Conservation (phyloP, 306 rosid species). For the Prunus fruticosa region DNA sequence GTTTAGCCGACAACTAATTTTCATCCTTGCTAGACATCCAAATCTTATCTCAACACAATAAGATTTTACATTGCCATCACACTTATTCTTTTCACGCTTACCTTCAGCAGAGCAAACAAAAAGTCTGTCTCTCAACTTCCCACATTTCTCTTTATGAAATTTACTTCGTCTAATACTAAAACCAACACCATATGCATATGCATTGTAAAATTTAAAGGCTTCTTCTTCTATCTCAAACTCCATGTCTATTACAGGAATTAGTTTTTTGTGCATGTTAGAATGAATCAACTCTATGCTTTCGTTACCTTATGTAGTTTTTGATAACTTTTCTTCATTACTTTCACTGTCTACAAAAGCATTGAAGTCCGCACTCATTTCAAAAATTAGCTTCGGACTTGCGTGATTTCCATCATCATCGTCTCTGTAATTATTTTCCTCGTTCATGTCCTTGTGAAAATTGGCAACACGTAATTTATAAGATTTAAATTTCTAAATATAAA, state of each 20-base stretch:
- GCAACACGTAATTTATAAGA: too few relatives aligned
- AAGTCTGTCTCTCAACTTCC: neutral
- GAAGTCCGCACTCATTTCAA: too few relatives aligned
- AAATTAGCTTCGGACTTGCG: too few relatives aligned
- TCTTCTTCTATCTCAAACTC: neutral
- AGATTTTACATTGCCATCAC: neutral
- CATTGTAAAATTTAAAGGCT: neutral
- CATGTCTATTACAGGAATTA: neutral
- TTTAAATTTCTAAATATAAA: too few relatives aligned
- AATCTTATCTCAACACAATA: slow-evolving; percentile 1
- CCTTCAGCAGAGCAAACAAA: slow-evolving; percentile 18
- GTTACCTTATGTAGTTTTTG: neutral
- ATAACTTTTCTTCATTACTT: neutral
- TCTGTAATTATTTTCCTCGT: too few relatives aligned
- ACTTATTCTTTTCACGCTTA: neutral
- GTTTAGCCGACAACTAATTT: neutral
- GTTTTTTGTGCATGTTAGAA: neutral
- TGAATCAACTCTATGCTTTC: neutral
- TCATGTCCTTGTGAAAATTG: too few relatives aligned
- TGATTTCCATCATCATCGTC: too few relatives aligned
- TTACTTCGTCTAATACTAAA: neutral
- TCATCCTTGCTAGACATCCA: neutral
- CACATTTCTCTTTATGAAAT: neutral
- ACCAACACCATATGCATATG: neutral
- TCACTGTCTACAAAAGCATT: too few relatives aligned